These are phyloP conservation scores for Colletotrichum sp. DNA, from an alignment of 2,329 filamentous ascomycete genomes.

Conservation along the genomic window DNA sequence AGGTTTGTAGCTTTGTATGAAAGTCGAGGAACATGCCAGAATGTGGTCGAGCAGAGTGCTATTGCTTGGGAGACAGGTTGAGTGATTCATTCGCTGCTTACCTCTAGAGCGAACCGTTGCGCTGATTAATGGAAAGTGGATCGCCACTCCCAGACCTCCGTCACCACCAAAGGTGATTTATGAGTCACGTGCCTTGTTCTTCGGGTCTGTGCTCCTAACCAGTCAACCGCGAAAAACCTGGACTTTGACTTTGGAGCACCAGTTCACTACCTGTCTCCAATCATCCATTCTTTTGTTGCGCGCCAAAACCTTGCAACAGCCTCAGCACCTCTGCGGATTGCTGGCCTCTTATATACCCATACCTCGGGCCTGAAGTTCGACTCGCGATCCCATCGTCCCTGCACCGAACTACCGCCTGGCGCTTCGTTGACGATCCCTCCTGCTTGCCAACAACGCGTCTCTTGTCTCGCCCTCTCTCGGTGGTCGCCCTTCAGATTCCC, in stretches of 20 bases:
- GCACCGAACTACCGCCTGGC: neutral
- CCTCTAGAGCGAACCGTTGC: neutral
- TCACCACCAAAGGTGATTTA: neutral
- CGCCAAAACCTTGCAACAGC: neutral
- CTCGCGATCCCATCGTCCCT: neutral
- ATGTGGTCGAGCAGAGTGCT: neutral
- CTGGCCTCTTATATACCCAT: slow-evolving; percentile 7
- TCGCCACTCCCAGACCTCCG: neutral
- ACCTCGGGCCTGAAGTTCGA: neutral
- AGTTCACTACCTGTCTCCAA: neutral
- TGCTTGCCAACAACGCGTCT: slow-evolving; percentile 7
- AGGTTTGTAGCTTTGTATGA: neutral
- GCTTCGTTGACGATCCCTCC: neutral
- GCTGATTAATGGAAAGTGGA: neutral
- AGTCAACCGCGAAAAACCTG: neutral
- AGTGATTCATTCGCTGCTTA: neutral
- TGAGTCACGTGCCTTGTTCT: neutral
- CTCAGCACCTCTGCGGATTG: neutral
- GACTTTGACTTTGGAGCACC: neutral
- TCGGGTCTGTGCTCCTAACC: neutral
- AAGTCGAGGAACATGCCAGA: neutral
- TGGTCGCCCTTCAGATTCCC: neutral
- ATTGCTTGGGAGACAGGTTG: neutral
- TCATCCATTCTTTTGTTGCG: slow-evolving; percentile 13
- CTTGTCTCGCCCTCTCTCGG: neutral